These are phyloP conservation scores for Cercospora zeae-maydis DNA, from an alignment of 2,329 filamentous ascomycete species.

Conservation along the genomic window DNA sequence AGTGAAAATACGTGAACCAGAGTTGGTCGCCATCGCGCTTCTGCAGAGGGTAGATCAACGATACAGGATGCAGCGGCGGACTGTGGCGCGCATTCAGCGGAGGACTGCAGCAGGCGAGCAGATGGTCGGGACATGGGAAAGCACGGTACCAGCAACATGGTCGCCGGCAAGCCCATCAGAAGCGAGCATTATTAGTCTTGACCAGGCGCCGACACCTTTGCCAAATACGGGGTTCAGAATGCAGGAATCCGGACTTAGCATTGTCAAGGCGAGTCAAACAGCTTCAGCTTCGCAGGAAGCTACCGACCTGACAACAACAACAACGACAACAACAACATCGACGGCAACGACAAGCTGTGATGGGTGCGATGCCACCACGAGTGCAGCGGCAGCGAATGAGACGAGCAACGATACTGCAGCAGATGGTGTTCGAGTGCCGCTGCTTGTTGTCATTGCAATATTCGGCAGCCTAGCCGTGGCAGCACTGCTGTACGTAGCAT, in stretches of 20 bases:
- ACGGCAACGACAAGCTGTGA: not conserved
- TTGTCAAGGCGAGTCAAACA: not conserved
- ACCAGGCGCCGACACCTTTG: constrained; percentile 4
- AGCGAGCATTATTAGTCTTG: constrained; percentile 7
- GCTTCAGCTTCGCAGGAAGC: not conserved
- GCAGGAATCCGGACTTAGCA: not conserved
- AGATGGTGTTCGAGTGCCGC: not conserved
- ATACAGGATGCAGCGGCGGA: not conserved
- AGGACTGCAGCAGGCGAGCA: not conserved
- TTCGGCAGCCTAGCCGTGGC: constrained; percentile 12
- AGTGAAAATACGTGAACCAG: not conserved
- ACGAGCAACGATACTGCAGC: not conserved
- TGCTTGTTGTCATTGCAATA: constrained; percentile 7
- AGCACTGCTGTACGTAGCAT: constrained; percentile 4
- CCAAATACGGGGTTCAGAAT: not conserved
- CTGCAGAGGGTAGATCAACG: not conserved
- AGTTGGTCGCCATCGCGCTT: not conserved
- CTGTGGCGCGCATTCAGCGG: not conserved
- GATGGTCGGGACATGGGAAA: constrained; percentile 8
- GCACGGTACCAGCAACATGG: constrained; percentile 6
- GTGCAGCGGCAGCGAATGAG: not conserved
- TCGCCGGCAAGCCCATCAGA: constrained; percentile 2
- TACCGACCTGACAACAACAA: not conserved
- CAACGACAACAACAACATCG: not conserved
- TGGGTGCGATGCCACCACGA: not conserved